These are phyloP conservation scores for Auricularia sp. DNA, from an alignment of 768 basidiomycete species.

Conservation along the genomic window DNA sequence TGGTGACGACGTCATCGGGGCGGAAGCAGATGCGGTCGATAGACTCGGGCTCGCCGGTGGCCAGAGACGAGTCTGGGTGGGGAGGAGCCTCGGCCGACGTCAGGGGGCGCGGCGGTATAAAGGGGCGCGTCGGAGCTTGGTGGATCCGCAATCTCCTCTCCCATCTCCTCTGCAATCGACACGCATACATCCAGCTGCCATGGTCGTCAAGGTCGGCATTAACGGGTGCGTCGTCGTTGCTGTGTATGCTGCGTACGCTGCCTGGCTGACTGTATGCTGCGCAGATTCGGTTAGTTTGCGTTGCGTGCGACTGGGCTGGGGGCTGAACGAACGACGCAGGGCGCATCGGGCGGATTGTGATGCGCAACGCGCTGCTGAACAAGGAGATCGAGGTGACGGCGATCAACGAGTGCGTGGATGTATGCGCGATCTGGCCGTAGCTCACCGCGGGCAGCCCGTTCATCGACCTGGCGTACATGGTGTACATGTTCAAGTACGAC, in stretches of 20 bases:
- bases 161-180: neutral
- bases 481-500: constrained; percentile 99
- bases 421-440: neutral
- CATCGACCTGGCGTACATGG: constrained; percentile 97
- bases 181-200: constrained; percentile 7
- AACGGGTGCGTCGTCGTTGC: constrained; percentile 64
- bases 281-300: neutral
- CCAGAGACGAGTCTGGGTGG: no score
- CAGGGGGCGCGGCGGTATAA: neutral
- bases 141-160: neutral
- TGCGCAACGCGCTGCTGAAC: constrained; percentile 81
- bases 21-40: no score
- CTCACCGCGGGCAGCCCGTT: constrained; percentile 58
- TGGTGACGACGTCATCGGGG: no score
- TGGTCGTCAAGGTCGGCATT: constrained; percentile 84
- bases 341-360: constrained; percentile 98
- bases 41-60: no score
- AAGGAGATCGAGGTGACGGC: constrained; percentile 79
- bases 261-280: constrained; percentile 3
- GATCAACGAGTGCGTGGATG: constrained; percentile 72
- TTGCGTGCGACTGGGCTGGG: no score
- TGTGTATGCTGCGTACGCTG: neutral
- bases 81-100: no score
- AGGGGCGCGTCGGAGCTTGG: neutral
- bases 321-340: constrained; percentile 35